Evolutionary conservation across 2,329 filamentous ascomycete species (phyloP), one percentile per base, ranked within the genome.

Genomic region (Ploettnerulaceae sp.): DNA sequence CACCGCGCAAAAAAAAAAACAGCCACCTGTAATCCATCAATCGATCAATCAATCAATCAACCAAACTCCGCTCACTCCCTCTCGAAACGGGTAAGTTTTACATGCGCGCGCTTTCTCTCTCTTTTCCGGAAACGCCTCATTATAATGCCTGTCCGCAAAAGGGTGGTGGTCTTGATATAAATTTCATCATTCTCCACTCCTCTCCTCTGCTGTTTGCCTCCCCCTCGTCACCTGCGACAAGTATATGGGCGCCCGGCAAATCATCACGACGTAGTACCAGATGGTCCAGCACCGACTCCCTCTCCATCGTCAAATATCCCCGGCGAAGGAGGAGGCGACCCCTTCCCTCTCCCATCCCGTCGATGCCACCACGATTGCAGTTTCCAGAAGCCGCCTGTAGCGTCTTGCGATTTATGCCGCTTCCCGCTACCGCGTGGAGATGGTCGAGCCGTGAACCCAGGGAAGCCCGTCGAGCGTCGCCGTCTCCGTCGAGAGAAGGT

Each of bases 391-490:
- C 72, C 73, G 4, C 72, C 69, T 0, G 77, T 60, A 0, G 75
- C 70, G 11, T 74, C 73, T 36, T 79, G 76, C 1, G 75, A 55
- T 2, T 65, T 64, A 5, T 68, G 67, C 29, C 61, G 58, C 31
- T 62, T 61, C 43, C 52, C 55, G 2, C 39, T 25, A 6, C 24
- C 39, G 11, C 56, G 43, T 1, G 56, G 54, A 15, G 47, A 39
- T 2, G 61, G 58, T 29, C 77, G 69, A 5, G 79, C 77, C 4
- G 72, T 76, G 45, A 82, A 79, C 0, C 79, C 77, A 0, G 77
- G 77, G 51, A 83, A 82, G 0, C 79, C 79, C 0, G 76, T 81
- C 12, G 77, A 81, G 56, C 74, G 77, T 54, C 79, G 67, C 33
- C 79, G 66, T 22, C 73, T 66, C 11, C 74, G 69, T 5, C 55